These are phyloP conservation scores for Thielaviopsis punctulata DNA, from an alignment of 2,329 filamentous ascomycete species.

Conservation along the genomic window DNA sequence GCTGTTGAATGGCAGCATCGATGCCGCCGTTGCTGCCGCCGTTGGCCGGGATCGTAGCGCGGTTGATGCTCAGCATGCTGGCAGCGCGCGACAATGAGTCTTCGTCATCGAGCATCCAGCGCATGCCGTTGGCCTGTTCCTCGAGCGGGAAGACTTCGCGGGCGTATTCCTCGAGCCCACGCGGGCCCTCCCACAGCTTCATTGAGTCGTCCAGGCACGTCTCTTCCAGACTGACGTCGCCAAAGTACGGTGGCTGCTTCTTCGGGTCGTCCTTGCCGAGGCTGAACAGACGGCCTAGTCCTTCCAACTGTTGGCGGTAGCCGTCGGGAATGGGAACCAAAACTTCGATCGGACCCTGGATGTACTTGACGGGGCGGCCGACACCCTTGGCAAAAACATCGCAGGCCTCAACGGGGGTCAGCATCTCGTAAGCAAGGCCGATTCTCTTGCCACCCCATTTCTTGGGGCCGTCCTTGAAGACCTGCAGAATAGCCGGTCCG, in stretches of 20 bases:
- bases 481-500: slow-evolving; percentile 76
- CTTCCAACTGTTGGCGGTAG: slow-evolving; percentile 75
- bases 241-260: slow-evolving; percentile 48
- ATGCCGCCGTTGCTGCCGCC: slow-evolving; percentile 19
- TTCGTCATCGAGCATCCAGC: slow-evolving; percentile 63
- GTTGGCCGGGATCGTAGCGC: slow-evolving; percentile 8
- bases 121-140: slow-evolving; percentile 81
- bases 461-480: slow-evolving; percentile 80
- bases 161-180: slow-evolving; percentile 86
- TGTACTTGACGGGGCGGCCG: slow-evolving; percentile 60
- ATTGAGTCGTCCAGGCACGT: slow-evolving; percentile 60
- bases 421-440: slow-evolving; percentile 75
- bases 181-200: slow-evolving; percentile 77
- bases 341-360: slow-evolving; percentile 62
- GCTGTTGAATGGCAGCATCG: slow-evolving; percentile 21
- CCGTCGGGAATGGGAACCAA: slow-evolving; percentile 73
- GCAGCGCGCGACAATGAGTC: slow-evolving; percentile 13
- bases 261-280: slow-evolving; percentile 31
- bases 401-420: slow-evolving; percentile 72
- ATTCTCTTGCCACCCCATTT: slow-evolving; percentile 72
- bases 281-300: slow-evolving; percentile 41
- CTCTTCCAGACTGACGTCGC: slow-evolving; percentile 35
- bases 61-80: slow-evolving; percentile 5
- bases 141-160: slow-evolving; percentile 87
- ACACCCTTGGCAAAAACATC: slow-evolving; percentile 63